These are phyloP conservation scores for Trichoderma oligosporum DNA, from an alignment of 2,329 filamentous ascomycete genomes.

Conservation along the genomic window DNA sequence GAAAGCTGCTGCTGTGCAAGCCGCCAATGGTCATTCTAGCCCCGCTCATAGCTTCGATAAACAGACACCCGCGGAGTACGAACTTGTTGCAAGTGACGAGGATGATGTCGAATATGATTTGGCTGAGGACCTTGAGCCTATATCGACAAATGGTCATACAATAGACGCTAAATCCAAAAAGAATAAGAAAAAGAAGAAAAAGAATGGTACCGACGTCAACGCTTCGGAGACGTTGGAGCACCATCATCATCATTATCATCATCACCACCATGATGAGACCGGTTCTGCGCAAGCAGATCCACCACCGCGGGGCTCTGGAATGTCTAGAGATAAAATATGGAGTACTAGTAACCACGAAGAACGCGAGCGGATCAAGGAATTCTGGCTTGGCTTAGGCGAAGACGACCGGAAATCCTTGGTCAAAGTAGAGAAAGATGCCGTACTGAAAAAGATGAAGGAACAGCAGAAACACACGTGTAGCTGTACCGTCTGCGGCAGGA, in stretches of 20 bases:
- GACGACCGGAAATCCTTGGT: conserved; percentile 92
- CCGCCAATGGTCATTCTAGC: conserved; percentile 41
- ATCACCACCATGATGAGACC: not conserved
- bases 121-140: conserved; percentile 32
- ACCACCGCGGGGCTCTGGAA: conserved; percentile 37
- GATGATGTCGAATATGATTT: conserved; percentile 43
- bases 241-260: not conserved
- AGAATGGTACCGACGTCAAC: conserved; percentile 33
- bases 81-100: conserved; percentile 55
- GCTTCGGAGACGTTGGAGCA: conserved; percentile 18
- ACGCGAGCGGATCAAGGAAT: conserved; percentile 94
- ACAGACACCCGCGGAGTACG: conserved; percentile 40
- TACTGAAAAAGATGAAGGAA: conserved; percentile 99
- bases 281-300: conserved; percentile 27
- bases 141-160: conserved; percentile 31
- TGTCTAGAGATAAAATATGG: conserved; percentile 87
- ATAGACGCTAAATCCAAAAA: conserved; percentile 50
- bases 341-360: conserved; percentile 93
- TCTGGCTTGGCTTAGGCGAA: conserved; percentile 92
- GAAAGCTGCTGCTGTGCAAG: conserved; percentile 50
- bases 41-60: conserved; percentile 31
- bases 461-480: conserved; percentile 99
- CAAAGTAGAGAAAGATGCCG: conserved; percentile 97
- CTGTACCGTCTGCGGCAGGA: conserved; percentile 93
- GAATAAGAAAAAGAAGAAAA: conserved; percentile 68